Percentiles rank a stretch among this genome's conserved stretches.
Evolutionary conservation across 2,329 filamentous ascomycete species (phyloP).

Genomic region (Colletotrichum lupini): DNA sequence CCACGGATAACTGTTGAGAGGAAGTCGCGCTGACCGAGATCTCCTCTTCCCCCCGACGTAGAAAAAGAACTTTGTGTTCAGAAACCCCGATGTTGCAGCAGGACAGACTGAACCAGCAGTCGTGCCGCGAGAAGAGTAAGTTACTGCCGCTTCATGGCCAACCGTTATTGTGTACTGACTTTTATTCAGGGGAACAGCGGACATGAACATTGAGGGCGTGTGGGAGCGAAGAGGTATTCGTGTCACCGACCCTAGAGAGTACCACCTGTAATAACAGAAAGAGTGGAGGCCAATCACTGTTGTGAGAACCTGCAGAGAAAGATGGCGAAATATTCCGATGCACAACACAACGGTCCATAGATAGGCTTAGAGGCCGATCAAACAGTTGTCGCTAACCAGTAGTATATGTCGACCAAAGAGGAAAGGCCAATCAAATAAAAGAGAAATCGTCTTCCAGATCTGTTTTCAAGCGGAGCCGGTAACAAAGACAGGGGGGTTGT

Average conservation of each 20-base stretch:
- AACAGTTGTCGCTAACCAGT: too few species aligned
- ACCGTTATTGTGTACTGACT: not conserved
- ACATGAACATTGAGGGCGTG: conserved; percentile 21
- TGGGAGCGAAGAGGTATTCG: conserved; percentile 12
- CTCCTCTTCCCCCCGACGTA: not conserved
- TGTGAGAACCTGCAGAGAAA: too few species aligned
- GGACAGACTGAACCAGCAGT: conserved; percentile 11
- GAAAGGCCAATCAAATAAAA: too few species aligned
- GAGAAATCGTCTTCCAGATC: too few species aligned
- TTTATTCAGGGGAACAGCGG: not conserved
- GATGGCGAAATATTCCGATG: too few species aligned
- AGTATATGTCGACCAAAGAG: too few species aligned
- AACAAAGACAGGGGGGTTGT: too few species aligned
- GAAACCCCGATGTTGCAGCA: conserved; percentile 12
- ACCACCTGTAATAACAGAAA: conserved; percentile 1
- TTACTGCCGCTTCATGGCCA: accelerated
- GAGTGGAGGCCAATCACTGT: too few species aligned
- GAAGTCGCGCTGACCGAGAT: not conserved
- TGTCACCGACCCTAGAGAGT: conserved; percentile 14
- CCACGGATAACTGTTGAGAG: not conserved
- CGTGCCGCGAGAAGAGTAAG: conserved; percentile 18
- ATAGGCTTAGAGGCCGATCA: too few species aligned
- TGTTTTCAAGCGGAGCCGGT: too few species aligned
- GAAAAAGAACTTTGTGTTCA: conserved; percentile 15
- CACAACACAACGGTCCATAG: too few species aligned